Evolutionary conservation across 2,329 filamentous ascomycete genomes (phyloP), one percentile per base, ranked within the genome.

Genomic region (Colletotrichum destructivum): DNA sequence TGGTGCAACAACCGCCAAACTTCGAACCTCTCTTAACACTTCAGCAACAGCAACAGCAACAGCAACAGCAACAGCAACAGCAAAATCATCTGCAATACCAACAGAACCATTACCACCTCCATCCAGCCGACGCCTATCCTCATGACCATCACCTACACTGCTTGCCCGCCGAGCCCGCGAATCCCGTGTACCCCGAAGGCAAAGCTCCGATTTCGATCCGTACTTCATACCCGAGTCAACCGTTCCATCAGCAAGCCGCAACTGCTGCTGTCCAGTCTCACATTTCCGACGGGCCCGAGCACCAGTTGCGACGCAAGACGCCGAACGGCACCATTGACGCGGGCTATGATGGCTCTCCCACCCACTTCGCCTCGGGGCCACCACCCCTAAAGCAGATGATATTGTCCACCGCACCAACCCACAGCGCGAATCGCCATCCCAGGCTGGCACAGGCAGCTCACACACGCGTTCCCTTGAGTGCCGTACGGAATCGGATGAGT

Each of bases 321-420:
- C 96, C 96, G 5, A 96, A 92, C 78, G 96, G 96, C n/a, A 98
- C 95, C 47, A 88, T 98, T 73, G 92, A 96, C 75, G 94, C 94
- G 65, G 95, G 94, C 13, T 98, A 98, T 78, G 95, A 98, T 86
- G 94, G 93, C 42, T 94, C 93, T 6, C 91, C 92, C 1, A 87
- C 91, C 26, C 92, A 94, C 78, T 90, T 92, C 76, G 90, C 88
- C 12, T 90, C 91, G 46, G 93, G 93, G 47, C 92, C 92, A 7
- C 94, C 93, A 47, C 92, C 94, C 1, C 85, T 90, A 57, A 98
- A 98, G 82, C 95, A 98, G 79, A 90, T 98, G 79, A 86, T 96
- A 23, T 85, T 97, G 38, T 91, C 94, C 3, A 87, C 88, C 16
- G 76, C 77, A n/a, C 73, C 73, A n/a, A 61, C 57, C n/a, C 49